Conservation (phyloP, 805 yeast genomes). For the Metschnikowia proteae region DNA sequence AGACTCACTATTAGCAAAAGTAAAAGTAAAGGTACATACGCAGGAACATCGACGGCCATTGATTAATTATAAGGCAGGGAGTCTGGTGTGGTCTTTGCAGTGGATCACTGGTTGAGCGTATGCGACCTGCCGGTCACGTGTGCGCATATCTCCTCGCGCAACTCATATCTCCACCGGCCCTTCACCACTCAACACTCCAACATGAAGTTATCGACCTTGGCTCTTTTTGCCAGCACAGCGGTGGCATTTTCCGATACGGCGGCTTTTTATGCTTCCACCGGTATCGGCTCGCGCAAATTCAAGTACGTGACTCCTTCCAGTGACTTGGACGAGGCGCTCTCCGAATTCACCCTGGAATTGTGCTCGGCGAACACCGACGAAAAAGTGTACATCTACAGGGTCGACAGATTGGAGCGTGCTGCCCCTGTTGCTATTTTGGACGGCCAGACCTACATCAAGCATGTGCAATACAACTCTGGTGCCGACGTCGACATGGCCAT, state of each 20-base stretch:
- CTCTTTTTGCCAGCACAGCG: conserved; percentile 15
- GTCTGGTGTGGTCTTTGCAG: background rate
- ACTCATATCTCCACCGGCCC: background rate
- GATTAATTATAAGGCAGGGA: background rate
- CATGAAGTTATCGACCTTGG: conserved; percentile 16
- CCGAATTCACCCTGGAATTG: conserved; percentile 16
- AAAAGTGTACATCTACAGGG: conserved; percentile 26
- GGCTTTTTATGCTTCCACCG: conserved; percentile 14
- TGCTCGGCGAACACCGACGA: conserved; percentile 18
- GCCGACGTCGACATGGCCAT: conserved; percentile 15
- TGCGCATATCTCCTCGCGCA: conserved; percentile 5
- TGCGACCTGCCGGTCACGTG: conserved; percentile 11
- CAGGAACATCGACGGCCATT: conserved; percentile 21
- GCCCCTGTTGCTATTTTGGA: conserved; percentile 1
- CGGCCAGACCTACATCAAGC: conserved; percentile 10
- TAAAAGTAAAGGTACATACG: conserved; percentile 13
- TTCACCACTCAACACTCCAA: background rate
- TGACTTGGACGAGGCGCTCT: conserved; percentile 17
- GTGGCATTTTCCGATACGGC: conserved; percentile 20
- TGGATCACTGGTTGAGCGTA: background rate
- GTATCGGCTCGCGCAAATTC: conserved; percentile 8
- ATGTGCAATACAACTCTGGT: conserved; percentile 17
- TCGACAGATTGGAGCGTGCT: conserved; percentile 16
- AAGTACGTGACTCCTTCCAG: conserved; percentile 23
- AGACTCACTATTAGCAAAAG: background rate